Evolutionary conservation across 768 basidiomycete genomes (phyloP).

Genomic region (Coprinellus micaceus): DNA sequence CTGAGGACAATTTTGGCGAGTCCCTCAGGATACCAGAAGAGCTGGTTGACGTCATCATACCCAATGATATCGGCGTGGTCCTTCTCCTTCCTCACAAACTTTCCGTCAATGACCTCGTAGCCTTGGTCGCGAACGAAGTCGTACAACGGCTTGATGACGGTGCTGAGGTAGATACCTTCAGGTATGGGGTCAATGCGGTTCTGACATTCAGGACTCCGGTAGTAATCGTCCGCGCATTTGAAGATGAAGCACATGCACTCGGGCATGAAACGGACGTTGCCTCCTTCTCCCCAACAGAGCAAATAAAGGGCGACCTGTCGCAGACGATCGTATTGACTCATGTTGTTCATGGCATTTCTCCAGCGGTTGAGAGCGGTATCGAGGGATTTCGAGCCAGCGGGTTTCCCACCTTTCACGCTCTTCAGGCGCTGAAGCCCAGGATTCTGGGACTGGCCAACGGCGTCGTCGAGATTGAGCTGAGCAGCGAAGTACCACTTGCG

Average conservation of each 20-base stretch:
- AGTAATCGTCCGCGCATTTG: constrained; percentile 99
- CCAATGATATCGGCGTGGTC: constrained; percentile 96
- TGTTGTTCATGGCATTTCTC: constrained; percentile 98
- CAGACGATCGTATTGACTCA: constrained; percentile 97
- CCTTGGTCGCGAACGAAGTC: constrained; percentile 96
- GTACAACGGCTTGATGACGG: constrained; percentile 93
- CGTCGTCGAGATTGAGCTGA: constrained; percentile 98
- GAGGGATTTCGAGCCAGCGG: constrained; percentile 67
- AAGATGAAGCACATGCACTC: constrained; percentile 99
- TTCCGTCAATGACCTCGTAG: constrained; percentile 92
- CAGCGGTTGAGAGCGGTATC: constrained; percentile 92
- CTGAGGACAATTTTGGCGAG: constrained; percentile 85
- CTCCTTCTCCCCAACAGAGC: constrained; percentile 97
- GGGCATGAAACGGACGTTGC: constrained; percentile 94
- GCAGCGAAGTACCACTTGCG: constrained; percentile 99
- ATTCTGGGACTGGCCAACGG: constrained; percentile 92
- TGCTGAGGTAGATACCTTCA: constrained; percentile 89
- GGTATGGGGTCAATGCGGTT: constrained; percentile 89
- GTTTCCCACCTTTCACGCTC: constrained; percentile 64
- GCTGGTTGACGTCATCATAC: constrained; percentile 99
- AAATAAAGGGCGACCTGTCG: constrained; percentile 95
- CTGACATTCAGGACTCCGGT: constrained; percentile 96
- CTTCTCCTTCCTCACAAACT: constrained; percentile 89
- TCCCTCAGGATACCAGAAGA: constrained; percentile 99
- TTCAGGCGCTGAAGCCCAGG: constrained; percentile 87